Conservation (phyloP, 179 eudicot genomes). For the Beta macrorhiza region DNA sequence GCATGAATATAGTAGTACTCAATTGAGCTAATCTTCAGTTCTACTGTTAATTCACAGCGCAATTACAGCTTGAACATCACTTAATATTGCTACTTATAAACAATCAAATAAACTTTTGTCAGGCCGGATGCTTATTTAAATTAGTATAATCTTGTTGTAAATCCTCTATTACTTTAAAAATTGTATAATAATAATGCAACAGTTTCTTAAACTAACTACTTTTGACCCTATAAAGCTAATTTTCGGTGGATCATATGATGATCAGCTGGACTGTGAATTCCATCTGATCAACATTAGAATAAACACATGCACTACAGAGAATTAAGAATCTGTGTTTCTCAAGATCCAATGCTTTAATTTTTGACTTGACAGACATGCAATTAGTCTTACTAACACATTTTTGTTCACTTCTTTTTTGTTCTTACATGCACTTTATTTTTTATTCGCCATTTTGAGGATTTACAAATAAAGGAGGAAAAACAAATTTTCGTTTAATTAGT, state of each 20-base stretch:
- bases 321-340: conserved; percentile 19
- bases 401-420: conserved; percentile 13
- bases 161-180: background rate
- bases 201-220: background rate
- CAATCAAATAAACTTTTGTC: background rate
- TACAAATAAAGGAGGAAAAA: background rate
- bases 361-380: conserved; percentile 33
- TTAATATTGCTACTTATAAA: background rate
- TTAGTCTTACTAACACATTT: conserved; percentile 9
- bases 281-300: background rate
- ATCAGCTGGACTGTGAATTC: conserved; percentile 11
- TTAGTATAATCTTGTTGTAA: background rate
- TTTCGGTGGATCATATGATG: conserved; percentile 19
- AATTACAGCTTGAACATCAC: background rate
- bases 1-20: background rate
- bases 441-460: background rate
- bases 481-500: background rate
- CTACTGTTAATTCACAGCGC: background rate
- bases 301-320: background rate
- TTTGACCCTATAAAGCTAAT: conserved; percentile 16
- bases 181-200: background rate
- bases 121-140: background rate
- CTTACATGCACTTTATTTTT: conserved; percentile 3
- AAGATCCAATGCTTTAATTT: conserved; percentile 26
- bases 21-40: background rate